Base-by-base conservation (phyloP, 768 basidiomycete species). In the Rhodotorula paludigena region DNA sequence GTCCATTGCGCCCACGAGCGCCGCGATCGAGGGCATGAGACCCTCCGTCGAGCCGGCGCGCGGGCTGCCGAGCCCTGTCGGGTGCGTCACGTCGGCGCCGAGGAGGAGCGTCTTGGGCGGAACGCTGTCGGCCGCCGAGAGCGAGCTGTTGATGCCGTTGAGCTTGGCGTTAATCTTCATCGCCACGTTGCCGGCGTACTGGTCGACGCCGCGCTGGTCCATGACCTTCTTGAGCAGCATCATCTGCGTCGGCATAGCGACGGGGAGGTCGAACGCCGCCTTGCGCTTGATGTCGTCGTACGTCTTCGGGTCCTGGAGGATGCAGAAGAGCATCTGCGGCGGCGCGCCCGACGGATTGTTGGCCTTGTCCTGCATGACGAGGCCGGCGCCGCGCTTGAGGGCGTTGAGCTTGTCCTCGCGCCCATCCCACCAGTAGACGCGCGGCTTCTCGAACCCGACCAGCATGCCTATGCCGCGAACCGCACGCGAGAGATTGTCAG, bases 61-160 rank as follows among this genome's bases (percentile, higher is more conserved):
- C 18, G 61, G 51, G 25, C 62, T 68, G 15, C 67, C 62, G 21
- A 54, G 12, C 28, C 67, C 60, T 1, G 67, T 59, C 16, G 60
- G 60, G 62, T 63, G 71, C 65, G 70, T 68, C 1, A 72, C 67
- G 48, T 68, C 71, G 28, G 54, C 58, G 11, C 66, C 71, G 57
- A 72, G 38, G 30, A 68, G 36, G 47, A 69, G 57, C 18, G 66
- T 68, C 52, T 68, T 58, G 32, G 15, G 33, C 2, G 47, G 35
- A 2, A 35, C 30, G 49, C 49, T 38, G 38, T 58, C 63, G 45
- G 2, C 20, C 2, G 48, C n/a, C 8, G 30, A 23, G 45, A 68
- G 7, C 20, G 44, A 59, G 44, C 59, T 68, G 61, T 72, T 72
- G 59, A 59, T 25, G 20, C 66, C 71, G 45, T 52, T 47, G 42